These are phyloP conservation scores for Chlamydomonas applanata DNA, from an alignment of 139 green algal species.

Conservation along the genomic window DNA sequence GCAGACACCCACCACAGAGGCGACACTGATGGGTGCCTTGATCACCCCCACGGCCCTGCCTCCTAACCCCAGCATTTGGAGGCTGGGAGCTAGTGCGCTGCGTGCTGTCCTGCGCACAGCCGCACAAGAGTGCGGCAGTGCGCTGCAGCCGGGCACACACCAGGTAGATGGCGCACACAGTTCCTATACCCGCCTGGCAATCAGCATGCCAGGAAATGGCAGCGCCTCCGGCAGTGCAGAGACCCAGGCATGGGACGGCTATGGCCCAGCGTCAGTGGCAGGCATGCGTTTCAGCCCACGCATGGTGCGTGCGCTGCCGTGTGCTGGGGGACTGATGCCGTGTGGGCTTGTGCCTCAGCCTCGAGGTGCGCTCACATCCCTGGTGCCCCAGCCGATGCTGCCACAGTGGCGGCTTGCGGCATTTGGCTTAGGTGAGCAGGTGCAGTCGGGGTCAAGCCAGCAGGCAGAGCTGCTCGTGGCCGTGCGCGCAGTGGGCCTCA, in stretches of 20 bases:
- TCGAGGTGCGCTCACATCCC: conserved; percentile 45
- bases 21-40: background rate
- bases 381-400: conserved; percentile 34
- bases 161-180: no score
- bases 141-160: background rate
- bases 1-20: background rate
- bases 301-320: background rate
- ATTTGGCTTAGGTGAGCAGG: background rate
- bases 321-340: background rate
- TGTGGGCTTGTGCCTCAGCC: conserved; percentile 39
- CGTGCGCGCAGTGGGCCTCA: conserved; percentile 66
- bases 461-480: conserved; percentile 36
- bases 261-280: no score
- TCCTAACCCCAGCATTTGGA: background rate
- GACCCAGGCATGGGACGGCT: no score
- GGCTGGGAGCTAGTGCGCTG: background rate
- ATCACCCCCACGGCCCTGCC: background rate
- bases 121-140: conserved; percentile 12
- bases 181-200: no score
- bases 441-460: background rate
- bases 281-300: background rate
- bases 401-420: background rate
- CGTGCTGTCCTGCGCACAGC: conserved; percentile 20
- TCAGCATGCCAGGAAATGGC: no score
- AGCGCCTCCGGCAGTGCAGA: no score